phyloP scores from a whole-genome alignment of 192 early-diverging fungal species.

The Thamnidium elegans region DNA sequence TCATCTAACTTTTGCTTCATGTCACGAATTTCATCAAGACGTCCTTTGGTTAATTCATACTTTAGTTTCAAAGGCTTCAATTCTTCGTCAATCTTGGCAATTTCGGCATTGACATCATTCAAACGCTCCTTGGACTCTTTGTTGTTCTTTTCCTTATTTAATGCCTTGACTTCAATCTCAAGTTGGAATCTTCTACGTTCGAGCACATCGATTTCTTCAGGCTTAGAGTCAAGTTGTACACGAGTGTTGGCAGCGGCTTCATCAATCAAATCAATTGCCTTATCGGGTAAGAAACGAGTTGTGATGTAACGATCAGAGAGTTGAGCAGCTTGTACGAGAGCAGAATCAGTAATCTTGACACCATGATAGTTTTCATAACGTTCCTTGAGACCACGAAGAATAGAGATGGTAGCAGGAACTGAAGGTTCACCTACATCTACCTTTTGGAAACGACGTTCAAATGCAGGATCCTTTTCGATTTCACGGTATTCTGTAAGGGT shows the following conservation, averaged over 20 bases:
- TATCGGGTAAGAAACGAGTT: conserved; percentile 72
- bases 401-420: conserved; percentile 70
- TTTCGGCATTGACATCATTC: conserved; percentile 76
- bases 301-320: conserved; percentile 75
- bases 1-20: conserved; percentile 87
- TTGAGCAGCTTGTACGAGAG: conserved; percentile 68
- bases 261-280: conserved; percentile 79
- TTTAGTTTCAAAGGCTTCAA: conserved; percentile 84
- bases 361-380: conserved; percentile 79
- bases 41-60: conserved; percentile 82
- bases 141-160: conserved; percentile 94
- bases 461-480: conserved; percentile 79
- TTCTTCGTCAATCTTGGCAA: conserved; percentile 78
- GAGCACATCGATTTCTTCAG: conserved; percentile 94
- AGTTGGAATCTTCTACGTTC: conserved; percentile 90
- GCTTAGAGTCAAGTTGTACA: conserved; percentile 95
- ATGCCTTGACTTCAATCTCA: conserved; percentile 92
- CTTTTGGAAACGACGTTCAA: conserved; percentile 76
- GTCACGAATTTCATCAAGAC: conserved; percentile 84
- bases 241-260: conserved; percentile 95
- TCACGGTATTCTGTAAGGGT: conserved; percentile 94
- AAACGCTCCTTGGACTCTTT: conserved; percentile 75
- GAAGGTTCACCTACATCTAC: conserved; percentile 70
- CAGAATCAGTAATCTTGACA: conserved; percentile 72
- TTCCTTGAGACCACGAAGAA: conserved; percentile 74